Evolutionary conservation across 768 basidiomycete genomes (phyloP), one percentile per base, ranked within the genome.

Genomic region (Russula ochroleuca): DNA sequence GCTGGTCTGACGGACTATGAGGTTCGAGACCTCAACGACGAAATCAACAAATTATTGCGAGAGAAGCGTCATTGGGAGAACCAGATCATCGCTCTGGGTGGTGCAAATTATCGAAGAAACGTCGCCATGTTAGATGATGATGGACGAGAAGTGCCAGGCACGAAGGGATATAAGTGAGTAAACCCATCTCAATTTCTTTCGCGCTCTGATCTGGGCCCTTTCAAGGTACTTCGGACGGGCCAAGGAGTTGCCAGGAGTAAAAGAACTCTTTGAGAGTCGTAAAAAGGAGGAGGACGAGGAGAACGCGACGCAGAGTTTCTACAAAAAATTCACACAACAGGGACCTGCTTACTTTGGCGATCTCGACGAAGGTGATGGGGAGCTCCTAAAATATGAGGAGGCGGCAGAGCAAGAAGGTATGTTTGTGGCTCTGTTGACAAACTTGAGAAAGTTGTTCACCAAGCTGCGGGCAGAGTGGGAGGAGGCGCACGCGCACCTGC

Each of bases 1-100:
- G 95, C 92, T 69, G 92, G 93, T 57, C 75, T 98, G 73, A 90
- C 90, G 28, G 94, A 98, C 78, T 98, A 98, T 72, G 94, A 98
- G 77, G 86, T 95, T 52, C 86, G 96, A 33, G 96, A 98, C 73
- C 71, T 98, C 48, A 99, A 99, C 72, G 95, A 98, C 73, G 94
- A 98, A 71, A 99, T 99, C 68, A 99, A 98, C 80, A 92, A 88
- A 72, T 78, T 97, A 15, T 78, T 99, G 81, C 83, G 96, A 38
- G 96, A 99, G 77, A 98, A 98, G 74, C 77, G 89, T 48, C 95
- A 98, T 75, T 98, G 94, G 92, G 96, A 98, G 78, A 95, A 94
- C 69, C 95, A 97, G 73, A 97, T 98, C 56, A 88, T 98, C n/a
- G 87, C 87, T 7, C 78, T 98, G 1, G 95, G 95, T 51, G 96